A percentile compares a stretch with the other conserved stretches of the same genome.
These are phyloP conservation scores for Cephalotrichum gorgonifer DNA, from an alignment of 2,329 filamentous ascomycete species.

Conservation along the genomic window DNA sequence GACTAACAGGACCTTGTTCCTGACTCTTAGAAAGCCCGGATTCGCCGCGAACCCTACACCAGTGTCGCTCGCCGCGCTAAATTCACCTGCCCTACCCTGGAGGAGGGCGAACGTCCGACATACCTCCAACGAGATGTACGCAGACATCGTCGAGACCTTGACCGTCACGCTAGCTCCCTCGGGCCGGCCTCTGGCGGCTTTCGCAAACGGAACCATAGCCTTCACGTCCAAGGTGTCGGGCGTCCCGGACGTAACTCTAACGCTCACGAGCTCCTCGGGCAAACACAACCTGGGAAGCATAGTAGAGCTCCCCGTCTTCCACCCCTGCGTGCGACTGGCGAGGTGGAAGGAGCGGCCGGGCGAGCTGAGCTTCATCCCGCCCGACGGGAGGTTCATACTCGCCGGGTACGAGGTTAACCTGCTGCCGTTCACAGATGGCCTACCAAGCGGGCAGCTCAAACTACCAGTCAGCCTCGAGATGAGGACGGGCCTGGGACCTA, in stretches of 20 bases:
- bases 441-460: slow-evolving; percentile 56
- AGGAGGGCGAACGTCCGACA: slow-evolving; percentile 84
- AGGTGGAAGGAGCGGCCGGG: slow-evolving; percentile 83
- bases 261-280: slow-evolving; percentile 70
- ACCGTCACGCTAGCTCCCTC: slow-evolving; percentile 84
- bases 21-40: slow-evolving; percentile 32
- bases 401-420: slow-evolving; percentile 92
- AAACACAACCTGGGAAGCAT: slow-evolving; percentile 63
- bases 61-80: slow-evolving; percentile 30
- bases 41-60: slow-evolving; percentile 25
- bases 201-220: slow-evolving; percentile 84
- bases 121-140: slow-evolving; percentile 94
- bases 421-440: slow-evolving; percentile 56
- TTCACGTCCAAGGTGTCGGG: slow-evolving; percentile 95
- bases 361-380: slow-evolving; percentile 90
- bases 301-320: slow-evolving; percentile 85
- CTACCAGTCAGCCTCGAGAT: slow-evolving; percentile 76
- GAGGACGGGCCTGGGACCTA: slow-evolving; percentile 64
- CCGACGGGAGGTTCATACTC: slow-evolving; percentile 86
- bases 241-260: slow-evolving; percentile 79
- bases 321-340: slow-evolving; percentile 86
- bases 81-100: slow-evolving; percentile 64
- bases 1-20: slow-evolving; percentile 8
- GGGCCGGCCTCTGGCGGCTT: slow-evolving; percentile 73
- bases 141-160: slow-evolving; percentile 86